These are phyloP conservation scores for Daldinia bambusicola DNA, from an alignment of 495 filamentous ascomycete genomes.

Conservation along the genomic window DNA sequence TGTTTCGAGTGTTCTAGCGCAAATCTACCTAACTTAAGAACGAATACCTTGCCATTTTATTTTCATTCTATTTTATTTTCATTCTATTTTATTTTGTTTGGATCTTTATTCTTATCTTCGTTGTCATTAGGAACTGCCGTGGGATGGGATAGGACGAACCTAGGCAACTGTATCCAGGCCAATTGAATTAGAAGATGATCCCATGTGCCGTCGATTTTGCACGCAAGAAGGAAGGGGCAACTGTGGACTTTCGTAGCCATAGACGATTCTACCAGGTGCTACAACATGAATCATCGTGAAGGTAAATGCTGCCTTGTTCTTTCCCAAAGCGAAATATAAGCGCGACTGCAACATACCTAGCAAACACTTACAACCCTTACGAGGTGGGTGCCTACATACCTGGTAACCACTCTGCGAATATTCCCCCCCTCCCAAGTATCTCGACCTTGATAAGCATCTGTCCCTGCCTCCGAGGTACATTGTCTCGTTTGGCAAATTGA, in stretches of 20 bases:
- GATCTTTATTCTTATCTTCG: too few species aligned
- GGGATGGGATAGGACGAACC: too few species aligned
- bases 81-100: too few species aligned
- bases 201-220: neutral
- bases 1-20: too few species aligned
- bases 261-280: too few species aligned
- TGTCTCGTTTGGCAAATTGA: neutral
- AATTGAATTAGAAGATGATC: neutral
- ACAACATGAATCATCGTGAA: neutral
- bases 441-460: neutral
- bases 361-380: neutral
- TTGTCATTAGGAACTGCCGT: too few species aligned
- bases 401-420: neutral
- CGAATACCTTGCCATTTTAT: too few species aligned
- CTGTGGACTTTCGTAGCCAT: too few species aligned
- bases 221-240: neutral
- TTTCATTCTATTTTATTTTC: too few species aligned
- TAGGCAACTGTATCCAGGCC: neutral
- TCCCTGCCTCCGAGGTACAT: constrained; percentile 4
- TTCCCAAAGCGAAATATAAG: neutral
- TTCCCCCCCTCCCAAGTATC: neutral
- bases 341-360: neutral
- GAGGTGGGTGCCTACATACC: constrained; percentile 7
- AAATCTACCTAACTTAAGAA: neutral
- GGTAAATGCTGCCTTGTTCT: neutral